These are phyloP conservation scores for Eutrema salsugineum DNA, from an alignment of 441 rosid genomes.

Conservation along the genomic window DNA sequence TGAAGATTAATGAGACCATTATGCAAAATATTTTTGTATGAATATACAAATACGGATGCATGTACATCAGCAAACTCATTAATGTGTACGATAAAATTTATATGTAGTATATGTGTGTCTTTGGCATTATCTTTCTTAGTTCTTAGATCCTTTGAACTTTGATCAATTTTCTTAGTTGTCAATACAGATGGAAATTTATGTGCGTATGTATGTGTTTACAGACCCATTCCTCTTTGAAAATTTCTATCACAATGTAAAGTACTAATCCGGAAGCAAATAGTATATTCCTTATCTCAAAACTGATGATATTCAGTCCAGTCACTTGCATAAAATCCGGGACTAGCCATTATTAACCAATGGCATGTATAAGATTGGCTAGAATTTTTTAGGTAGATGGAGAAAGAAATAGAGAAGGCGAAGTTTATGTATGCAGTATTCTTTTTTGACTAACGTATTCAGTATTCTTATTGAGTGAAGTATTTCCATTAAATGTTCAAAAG, in stretches of 20 bases:
- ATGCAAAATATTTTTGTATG: background rate
- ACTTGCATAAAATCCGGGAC: background rate
- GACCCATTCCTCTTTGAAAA: conserved; percentile 15
- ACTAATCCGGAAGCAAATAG: conserved; percentile 6
- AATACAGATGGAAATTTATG: background rate
- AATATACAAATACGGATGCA: background rate
- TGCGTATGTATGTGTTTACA: background rate
- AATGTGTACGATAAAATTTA: background rate
- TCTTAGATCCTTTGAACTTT: conserved; percentile 4
- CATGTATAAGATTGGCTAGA: background rate
- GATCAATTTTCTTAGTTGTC: conserved; percentile 1
- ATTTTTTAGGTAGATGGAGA: background rate
- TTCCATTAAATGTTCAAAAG: background rate
- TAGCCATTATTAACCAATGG: conserved; percentile 4
- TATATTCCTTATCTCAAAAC: conserved; percentile 15
- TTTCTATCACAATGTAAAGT: background rate
- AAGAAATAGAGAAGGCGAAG: background rate
- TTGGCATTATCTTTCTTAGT: background rate
- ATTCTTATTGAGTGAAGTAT: background rate
- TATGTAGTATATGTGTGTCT: background rate
- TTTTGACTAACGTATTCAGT: too few species aligned
- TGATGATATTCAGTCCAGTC: background rate
- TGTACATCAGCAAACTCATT: conserved; percentile 6
- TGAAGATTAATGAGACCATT: background rate
- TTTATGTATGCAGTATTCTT: background rate